phyloP scores from a whole-genome alignment of 2,329 filamentous ascomycete species.

The Penicillium capsulatum region DNA sequence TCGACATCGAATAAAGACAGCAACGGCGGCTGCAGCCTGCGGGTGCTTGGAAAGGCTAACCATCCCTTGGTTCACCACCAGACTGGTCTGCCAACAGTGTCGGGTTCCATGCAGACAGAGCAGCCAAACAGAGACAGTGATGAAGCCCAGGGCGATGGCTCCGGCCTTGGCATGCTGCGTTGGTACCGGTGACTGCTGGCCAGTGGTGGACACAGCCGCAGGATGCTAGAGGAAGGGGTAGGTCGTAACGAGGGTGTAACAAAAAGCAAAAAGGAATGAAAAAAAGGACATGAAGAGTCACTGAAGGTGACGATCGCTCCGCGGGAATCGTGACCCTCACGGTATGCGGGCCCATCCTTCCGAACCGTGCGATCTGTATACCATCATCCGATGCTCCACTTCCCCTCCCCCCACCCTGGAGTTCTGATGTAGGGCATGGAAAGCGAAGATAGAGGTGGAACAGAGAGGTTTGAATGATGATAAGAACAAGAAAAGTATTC shows the following conservation, averaged over 20 bases:
- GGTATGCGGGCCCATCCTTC: conserved; percentile 15
- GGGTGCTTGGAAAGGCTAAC: conserved; percentile 17
- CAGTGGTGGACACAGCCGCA: conserved; percentile 31
- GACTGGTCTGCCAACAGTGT: conserved; percentile 20
- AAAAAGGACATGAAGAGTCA: conserved; percentile 4
- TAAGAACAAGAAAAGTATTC: too few species aligned
- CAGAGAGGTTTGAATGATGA: too few species aligned
- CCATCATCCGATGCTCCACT: conserved; percentile 14
- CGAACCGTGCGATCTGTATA: conserved; percentile 19
- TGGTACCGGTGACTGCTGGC: conserved; percentile 25
- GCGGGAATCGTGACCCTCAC: conserved; percentile 8
- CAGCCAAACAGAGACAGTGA: conserved; percentile 9
- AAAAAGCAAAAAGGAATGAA: background rate
- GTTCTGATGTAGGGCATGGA: too few species aligned
- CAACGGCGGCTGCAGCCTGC: conserved; percentile 16
- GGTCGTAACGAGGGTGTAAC: background rate
- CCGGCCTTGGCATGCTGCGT: conserved; percentile 32
- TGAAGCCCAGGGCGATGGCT: conserved; percentile 34
- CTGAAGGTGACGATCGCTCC: conserved; percentile 2
- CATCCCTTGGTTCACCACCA: conserved; percentile 17
- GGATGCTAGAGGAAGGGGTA: conserved; percentile 1
- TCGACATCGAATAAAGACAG: conserved; percentile 11
- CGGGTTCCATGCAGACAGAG: conserved; percentile 15
- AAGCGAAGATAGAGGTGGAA: too few species aligned
- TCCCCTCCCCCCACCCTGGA: conserved; percentile 9